A percentile compares a stretch with the other conserved stretches of the same genome.
phyloP scores from a whole-genome alignment of 768 basidiomycete genomes.

The Psilocybe subaeruginosa region DNA sequence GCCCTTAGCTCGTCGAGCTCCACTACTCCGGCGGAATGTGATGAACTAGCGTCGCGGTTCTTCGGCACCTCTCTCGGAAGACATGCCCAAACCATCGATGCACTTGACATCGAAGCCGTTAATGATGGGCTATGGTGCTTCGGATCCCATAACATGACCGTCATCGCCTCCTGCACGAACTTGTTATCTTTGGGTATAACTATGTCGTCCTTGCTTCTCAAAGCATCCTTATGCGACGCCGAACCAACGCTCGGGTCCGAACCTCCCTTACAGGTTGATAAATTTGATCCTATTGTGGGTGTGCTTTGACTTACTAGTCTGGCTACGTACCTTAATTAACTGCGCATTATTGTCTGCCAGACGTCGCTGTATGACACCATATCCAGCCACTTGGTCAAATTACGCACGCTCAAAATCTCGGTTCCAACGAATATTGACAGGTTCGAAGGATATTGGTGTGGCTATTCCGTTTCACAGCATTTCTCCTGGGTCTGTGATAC shows the following conservation, averaged over 20 bases:
- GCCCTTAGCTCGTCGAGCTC: not conserved
- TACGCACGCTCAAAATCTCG: not conserved
- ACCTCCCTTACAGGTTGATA: not conserved
- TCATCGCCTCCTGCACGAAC: not conserved
- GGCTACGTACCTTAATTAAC: not conserved
- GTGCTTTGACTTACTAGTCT: not conserved
- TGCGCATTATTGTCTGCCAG: not conserved
- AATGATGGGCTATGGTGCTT: conserved; percentile 21
- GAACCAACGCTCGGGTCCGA: not conserved
- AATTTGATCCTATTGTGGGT: not conserved
- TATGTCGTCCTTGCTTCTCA: not conserved
- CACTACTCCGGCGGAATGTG: not conserved
- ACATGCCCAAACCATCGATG: conserved; percentile 8
- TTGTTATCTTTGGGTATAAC: not conserved
- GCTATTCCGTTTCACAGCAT: conserved; percentile 1
- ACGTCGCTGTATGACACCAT: not conserved
- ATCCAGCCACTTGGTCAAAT: not conserved
- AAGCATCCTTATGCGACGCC: not conserved
- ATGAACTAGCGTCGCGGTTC: conserved; percentile 4
- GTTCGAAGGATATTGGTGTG: conserved; percentile 2
- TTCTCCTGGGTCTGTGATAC: conserved; percentile 2
- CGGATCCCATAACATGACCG: conserved; percentile 8
- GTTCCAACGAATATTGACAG: not conserved
- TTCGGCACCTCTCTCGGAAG: not conserved
- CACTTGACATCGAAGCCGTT: conserved; percentile 12